A percentile compares a stretch with the other conserved stretches of the same genome.
Conservation (phyloP, 768 basidiomycete species). For the Serendipita sp. region DNA sequence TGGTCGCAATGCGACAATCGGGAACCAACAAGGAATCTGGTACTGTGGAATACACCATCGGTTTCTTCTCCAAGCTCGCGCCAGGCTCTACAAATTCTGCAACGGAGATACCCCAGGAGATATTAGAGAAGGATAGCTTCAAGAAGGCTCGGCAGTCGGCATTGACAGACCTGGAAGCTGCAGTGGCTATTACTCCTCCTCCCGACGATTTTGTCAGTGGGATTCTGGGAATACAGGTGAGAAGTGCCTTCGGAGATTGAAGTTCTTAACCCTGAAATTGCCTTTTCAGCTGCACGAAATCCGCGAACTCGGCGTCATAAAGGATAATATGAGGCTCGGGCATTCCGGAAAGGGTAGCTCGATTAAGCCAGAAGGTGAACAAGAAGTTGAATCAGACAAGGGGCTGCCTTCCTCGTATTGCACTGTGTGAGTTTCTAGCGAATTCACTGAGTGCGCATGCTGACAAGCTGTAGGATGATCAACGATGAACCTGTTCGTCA, state of each 20-base stretch:
- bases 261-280: not conserved
- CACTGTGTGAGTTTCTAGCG: not conserved
- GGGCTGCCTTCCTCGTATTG: slow-evolving; percentile 1
- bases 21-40: not conserved
- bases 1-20: not conserved
- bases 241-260: not conserved
- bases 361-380: not conserved
- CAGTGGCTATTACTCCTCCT: slow-evolving; percentile 8
- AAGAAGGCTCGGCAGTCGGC: not conserved
- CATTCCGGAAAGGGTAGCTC: not conserved
- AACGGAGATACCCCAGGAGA: slow-evolving; percentile 7
- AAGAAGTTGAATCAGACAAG: slow-evolving; percentile 1
- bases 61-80: slow-evolving; percentile 8
- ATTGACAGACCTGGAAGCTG: slow-evolving; percentile 9
- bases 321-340: not conserved
- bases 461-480: not conserved
- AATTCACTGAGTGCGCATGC: not conserved
- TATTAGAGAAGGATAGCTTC: not conserved
- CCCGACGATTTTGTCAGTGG: not conserved
- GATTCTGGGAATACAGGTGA: slow-evolving; percentile 6
- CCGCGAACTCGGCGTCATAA: slow-evolving; percentile 1
- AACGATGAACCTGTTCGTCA: not conserved
- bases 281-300: not conserved
- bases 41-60: slow-evolving; percentile 6
- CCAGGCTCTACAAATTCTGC: not conserved